phyloP scores from a whole-genome alignment of 73 alveolate genomes.

The Paramecium octaurelia region DNA sequence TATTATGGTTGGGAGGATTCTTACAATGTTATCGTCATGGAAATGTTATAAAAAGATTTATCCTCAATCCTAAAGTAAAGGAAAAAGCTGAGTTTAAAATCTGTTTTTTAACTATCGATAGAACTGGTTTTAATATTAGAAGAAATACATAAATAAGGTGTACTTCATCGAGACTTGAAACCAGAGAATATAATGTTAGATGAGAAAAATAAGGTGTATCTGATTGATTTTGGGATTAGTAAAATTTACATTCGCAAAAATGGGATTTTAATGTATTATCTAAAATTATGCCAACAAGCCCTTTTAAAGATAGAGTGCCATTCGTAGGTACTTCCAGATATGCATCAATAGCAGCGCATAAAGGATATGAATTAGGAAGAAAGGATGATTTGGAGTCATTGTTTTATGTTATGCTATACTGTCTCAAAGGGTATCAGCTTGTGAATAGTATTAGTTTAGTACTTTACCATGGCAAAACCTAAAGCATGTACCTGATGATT shows the following conservation, averaged over 20 bases:
- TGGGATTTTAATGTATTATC: constrained; percentile 46
- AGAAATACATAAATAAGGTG: constrained; percentile 35
- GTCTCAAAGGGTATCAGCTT: constrained; percentile 57
- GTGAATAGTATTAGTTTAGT: not conserved
- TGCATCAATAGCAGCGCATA: constrained; percentile 77
- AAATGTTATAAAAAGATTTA: constrained; percentile 37
- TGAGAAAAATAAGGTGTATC: constrained; percentile 44
- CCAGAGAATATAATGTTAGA: constrained; percentile 16
- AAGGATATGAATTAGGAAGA: constrained; percentile 86
- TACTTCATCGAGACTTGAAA: not conserved
- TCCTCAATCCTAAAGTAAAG: constrained; percentile 14
- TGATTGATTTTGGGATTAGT: constrained; percentile 93
- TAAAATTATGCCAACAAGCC: not conserved
- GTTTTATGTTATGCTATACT: constrained; percentile 76
- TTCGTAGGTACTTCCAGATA: constrained; percentile 78
- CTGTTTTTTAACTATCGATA: not conserved
- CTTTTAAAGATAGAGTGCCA: constrained; percentile 34
- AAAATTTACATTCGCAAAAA: constrained; percentile 72
- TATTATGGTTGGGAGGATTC: constrained; percentile 49
- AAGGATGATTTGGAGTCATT: constrained; percentile 78
- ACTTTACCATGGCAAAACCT: constrained; percentile 94
- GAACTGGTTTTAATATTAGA: constrained; percentile 35
- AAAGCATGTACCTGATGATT: constrained; percentile 82
- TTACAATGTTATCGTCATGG: constrained; percentile 41
- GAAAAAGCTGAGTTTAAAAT: constrained; percentile 49